These are phyloP conservation scores for Linnemannia zychae DNA, from an alignment of 192 early-diverging fungal genomes.

Conservation along the genomic window DNA sequence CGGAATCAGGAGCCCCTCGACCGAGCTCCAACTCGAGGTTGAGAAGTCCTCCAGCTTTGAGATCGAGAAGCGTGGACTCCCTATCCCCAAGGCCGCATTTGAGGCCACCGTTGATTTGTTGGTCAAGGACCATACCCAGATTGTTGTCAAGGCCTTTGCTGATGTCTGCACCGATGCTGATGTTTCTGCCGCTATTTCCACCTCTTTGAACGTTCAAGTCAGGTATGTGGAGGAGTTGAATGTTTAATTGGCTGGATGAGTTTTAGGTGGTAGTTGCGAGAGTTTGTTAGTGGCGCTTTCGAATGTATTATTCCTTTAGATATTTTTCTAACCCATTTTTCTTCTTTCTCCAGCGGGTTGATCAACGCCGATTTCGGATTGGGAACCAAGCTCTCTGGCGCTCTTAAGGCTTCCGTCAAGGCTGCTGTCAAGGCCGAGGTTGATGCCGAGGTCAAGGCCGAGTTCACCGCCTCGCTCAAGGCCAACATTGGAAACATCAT, in stretches of 20 bases:
- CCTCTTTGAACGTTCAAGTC: slow-evolving; percentile 37
- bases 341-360: slow-evolving; percentile 23
- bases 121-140: slow-evolving; percentile 32
- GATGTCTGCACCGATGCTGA: slow-evolving; percentile 53
- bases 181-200: slow-evolving; percentile 22
- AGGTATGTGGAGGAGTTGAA: slow-evolving; percentile 17
- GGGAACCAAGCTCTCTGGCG: slow-evolving; percentile 39
- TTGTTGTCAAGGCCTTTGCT: slow-evolving; percentile 52
- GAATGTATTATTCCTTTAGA: background rate
- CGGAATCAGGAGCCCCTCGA: background rate
- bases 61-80: slow-evolving; percentile 33
- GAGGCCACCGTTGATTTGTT: slow-evolving; percentile 48
- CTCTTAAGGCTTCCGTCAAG: slow-evolving; percentile 50
- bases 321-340: background rate
- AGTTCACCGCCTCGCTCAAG: slow-evolving; percentile 52
- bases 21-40: slow-evolving; percentile 3
- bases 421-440: slow-evolving; percentile 53
- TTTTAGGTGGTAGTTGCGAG: too few relatives aligned
- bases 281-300: background rate
- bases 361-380: slow-evolving; percentile 50
- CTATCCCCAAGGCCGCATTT: slow-evolving; percentile 29
- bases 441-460: slow-evolving; percentile 46
- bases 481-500: slow-evolving; percentile 50
- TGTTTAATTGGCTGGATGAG: too few relatives aligned
- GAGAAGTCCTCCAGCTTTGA: background rate